Evolutionary conservation across 371 early-diverging fungal genomes (phyloP), one percentile per base, ranked within the genome.

Genomic region (Neoconidiobolus thromboides): DNA sequence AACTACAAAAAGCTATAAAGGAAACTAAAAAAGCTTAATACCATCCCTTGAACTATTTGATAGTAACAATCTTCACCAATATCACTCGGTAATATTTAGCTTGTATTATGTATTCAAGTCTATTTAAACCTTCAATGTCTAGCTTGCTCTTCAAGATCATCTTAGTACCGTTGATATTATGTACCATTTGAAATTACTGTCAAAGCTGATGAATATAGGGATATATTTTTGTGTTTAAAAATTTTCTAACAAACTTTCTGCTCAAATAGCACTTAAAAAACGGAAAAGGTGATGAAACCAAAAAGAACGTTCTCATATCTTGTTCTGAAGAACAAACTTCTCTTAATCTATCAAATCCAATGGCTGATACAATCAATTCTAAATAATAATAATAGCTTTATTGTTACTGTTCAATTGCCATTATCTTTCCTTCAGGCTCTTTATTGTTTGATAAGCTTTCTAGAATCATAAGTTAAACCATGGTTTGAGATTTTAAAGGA

Each of bases 271-370:
- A 26, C 0, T 26, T 26, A 26, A 26, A 26, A 26, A 26, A 26
- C 26, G 26, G 26, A 26, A 26, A 26, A 26, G 26, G 26, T 26
- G 26, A 26, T 26, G 26, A 26, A 26, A 26, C 26, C 26, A 26
- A 26, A 26, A 26, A 26, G 26, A 26, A 26, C 26, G 26, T 26
- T 26, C 26, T 26, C 26, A 85, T 79, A 62, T 85, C 85, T 48
- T 82, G 78, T 43, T 76, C 74, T 46, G 81, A 77, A 61, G 82
- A 81, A 0, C 85, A 83, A 10, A 81, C 71, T 60, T 85, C 83
- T 53, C 78, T 65, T 56, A 85, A 62, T 26, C 85, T 69, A 64
- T 85, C 83, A 65, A 85, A 83, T 1, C 82, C 85, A 55, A 36
- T n/a, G 12, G 10, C 38, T 2, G 55, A 40, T 38, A 38, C 14